Conservation (phyloP, 202 grass and related monocot species). For the Sporobolus alterniflorus region DNA sequence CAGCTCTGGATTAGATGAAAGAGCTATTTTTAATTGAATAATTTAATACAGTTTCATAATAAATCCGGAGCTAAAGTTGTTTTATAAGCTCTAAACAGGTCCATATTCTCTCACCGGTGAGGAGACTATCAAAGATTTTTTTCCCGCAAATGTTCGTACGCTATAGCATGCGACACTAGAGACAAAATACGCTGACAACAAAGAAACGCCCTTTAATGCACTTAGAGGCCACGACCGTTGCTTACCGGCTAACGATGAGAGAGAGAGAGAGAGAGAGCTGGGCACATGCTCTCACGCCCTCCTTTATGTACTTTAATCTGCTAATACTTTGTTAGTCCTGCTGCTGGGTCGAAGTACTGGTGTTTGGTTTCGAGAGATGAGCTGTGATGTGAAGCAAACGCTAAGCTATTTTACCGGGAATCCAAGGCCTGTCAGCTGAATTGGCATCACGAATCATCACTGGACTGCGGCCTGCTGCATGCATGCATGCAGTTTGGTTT, state of each 20-base stretch:
- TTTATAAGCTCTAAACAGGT: too few species aligned
- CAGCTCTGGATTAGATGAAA: too few species aligned
- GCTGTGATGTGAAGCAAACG: not conserved
- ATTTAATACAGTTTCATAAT: too few species aligned
- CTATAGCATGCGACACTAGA: constrained; percentile 8
- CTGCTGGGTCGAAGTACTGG: not conserved
- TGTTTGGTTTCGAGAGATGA: not conserved
- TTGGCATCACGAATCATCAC: not conserved
- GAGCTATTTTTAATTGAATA: too few species aligned
- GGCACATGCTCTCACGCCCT: constrained; percentile 44
- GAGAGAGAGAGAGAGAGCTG: not conserved
- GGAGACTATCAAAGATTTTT: not conserved
- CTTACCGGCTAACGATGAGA: not conserved
- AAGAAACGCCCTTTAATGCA: not conserved
- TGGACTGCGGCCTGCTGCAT: not conserved
- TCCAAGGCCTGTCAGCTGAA: too few species aligned
- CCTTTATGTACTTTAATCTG: constrained; percentile 30
- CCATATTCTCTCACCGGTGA: not conserved
- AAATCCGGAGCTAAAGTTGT: too few species aligned
- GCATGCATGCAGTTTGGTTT: not conserved
- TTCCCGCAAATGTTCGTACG: not conserved
- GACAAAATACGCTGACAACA: constrained; percentile 40
- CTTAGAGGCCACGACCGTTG: not conserved
- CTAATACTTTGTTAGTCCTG: not conserved
- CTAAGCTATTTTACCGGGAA: not conserved